phyloP scores from a whole-genome alignment of 148 eudicot genomes.

The Pouteria glomerata region DNA sequence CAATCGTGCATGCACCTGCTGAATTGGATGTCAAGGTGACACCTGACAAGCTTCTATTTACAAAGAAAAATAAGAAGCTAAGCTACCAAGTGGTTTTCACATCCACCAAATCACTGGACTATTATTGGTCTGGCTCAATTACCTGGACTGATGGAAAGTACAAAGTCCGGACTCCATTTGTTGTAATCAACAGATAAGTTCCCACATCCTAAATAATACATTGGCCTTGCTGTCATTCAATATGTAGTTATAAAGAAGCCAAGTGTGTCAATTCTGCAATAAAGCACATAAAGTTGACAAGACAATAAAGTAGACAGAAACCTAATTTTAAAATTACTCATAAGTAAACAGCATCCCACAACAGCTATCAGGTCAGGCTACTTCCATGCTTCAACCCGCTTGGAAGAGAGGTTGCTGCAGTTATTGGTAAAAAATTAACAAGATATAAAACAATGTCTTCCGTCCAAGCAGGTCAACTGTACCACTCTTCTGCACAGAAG shows the following conservation, averaged over 20 bases:
- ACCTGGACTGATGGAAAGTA: slow-evolving; percentile 55
- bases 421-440: too few species aligned
- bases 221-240: neutral
- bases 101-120: neutral
- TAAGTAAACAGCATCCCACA: too few species aligned
- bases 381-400: too few species aligned
- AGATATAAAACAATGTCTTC: neutral
- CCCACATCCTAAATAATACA: neutral
- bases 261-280: neutral
- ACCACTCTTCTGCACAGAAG: too few species aligned
- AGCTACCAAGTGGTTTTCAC: slow-evolving; percentile 42
- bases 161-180: slow-evolving; percentile 57
- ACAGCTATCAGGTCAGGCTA: too few species aligned
- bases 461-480: too few species aligned
- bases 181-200: slow-evolving; percentile 21
- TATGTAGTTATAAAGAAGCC: neutral
- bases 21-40: slow-evolving; percentile 45
- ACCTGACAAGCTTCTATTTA: slow-evolving; percentile 45
- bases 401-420: too few species aligned
- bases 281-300: neutral
- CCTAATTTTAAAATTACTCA: too few species aligned
- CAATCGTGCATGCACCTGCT: slow-evolving; percentile 31
- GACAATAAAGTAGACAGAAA: too few species aligned
- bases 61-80: slow-evolving; percentile 22
- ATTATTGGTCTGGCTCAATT: slow-evolving; percentile 49